phyloP scores from a whole-genome alignment of 176 grass and related monocot genomes.

The Phragmites australis region DNA sequence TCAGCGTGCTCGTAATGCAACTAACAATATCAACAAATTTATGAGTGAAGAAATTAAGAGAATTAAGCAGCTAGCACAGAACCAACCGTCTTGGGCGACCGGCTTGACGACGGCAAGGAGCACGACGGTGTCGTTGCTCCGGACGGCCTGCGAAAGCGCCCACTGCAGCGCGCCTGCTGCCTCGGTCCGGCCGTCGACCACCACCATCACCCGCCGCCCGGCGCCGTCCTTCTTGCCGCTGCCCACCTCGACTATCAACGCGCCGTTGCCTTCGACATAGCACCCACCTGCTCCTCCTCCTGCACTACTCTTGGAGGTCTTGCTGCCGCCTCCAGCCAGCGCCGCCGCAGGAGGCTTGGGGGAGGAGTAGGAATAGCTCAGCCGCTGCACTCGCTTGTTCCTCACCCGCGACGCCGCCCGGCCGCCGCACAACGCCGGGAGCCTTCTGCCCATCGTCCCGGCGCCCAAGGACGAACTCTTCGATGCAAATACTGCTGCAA shows the following conservation, averaged over 20 bases:
- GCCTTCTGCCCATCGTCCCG: conserved; percentile 36
- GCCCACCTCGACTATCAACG: background rate
- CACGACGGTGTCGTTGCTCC: conserved; percentile 53
- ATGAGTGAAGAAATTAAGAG: background rate
- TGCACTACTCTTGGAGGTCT: background rate
- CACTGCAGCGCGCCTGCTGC: conserved; percentile 57
- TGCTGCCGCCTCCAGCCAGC: background rate
- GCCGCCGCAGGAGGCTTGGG: conserved; percentile 10
- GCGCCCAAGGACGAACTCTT: background rate
- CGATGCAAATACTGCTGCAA: background rate
- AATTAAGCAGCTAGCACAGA: background rate
- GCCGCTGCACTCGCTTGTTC: conserved; percentile 36
- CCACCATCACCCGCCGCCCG: conserved; percentile 39
- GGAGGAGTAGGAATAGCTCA: background rate
- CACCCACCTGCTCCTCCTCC: background rate
- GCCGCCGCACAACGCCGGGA: conserved; percentile 27
- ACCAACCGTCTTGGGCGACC: conserved; percentile 15
- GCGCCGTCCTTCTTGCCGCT: conserved; percentile 16
- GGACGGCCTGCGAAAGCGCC: conserved; percentile 60
- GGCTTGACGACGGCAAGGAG: conserved; percentile 54
- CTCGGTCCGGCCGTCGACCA: conserved; percentile 36
- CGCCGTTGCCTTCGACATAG: conserved; percentile 8
- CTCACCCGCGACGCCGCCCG: conserved; percentile 4
- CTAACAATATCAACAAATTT: background rate
- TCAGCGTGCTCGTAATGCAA: background rate